Evolutionary conservation across 2,329 filamentous ascomycete species (phyloP).

Genomic region (Penicillium sp.): DNA sequence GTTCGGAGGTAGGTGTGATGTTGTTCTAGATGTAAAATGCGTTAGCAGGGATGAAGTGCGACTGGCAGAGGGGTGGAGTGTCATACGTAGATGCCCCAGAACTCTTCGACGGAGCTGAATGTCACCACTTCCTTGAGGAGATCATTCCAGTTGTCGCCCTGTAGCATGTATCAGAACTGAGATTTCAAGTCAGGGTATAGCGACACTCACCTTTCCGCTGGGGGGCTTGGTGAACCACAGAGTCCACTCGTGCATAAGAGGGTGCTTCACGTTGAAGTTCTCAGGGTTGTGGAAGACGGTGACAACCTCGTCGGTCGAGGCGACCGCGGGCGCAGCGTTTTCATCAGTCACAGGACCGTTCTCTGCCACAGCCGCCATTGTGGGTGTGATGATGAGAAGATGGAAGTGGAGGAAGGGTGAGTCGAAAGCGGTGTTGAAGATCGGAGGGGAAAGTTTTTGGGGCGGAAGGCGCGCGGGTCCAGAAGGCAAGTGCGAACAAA

Average conservation of each 20-base stretch:
- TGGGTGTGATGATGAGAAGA: conserved; percentile 17
- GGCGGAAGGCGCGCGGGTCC: conserved; percentile 25
- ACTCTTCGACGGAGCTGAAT: conserved; percentile 97
- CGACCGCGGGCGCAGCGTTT: conserved; percentile 47
- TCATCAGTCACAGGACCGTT: conserved; percentile 47
- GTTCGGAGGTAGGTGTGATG: conserved; percentile 90
- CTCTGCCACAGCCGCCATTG: conserved; percentile 37
- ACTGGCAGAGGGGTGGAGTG: background rate
- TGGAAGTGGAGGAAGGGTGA: conserved; percentile 7
- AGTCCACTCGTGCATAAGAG: conserved; percentile 95
- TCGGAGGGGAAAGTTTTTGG: conserved; percentile 10
- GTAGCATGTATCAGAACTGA: conserved; percentile 1
- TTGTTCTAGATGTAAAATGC: conserved; percentile 70
- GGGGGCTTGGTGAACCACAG: conserved; percentile 99
- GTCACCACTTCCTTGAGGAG: conserved; percentile 97
- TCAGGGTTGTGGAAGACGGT: conserved; percentile 98
- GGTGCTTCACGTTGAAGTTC: conserved; percentile 99
- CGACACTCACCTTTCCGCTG: conserved; percentile 71
- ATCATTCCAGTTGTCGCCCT: conserved; percentile 99
- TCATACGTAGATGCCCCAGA: conserved; percentile 98
- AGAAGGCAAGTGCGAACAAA: conserved; percentile 7
- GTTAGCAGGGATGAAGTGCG: conserved; percentile 8
- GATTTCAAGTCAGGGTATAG: background rate
- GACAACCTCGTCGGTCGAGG: conserved; percentile 57
- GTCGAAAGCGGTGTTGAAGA: conserved; percentile 10